A percentile compares a stretch with the other conserved stretches of the same genome.
Evolutionary conservation across 768 basidiomycete genomes (phyloP).

Genomic region (Boletellus sp.): DNA sequence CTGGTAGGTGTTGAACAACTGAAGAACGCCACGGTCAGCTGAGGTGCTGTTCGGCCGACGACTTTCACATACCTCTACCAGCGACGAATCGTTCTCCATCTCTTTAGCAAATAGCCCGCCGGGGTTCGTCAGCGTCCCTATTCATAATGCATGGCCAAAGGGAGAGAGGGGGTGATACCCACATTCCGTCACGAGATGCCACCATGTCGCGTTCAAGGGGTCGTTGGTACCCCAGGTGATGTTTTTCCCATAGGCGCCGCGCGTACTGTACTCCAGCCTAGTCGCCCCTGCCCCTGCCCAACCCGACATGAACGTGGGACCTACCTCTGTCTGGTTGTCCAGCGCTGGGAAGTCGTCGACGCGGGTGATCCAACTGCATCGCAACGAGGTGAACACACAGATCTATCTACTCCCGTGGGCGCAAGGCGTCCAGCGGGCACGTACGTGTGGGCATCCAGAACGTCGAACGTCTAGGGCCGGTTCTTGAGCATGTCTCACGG

Average conservation of each 20-base stretch:
- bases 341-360: constrained; percentile 55
- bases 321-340: constrained; percentile 50
- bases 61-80: constrained; percentile 20
- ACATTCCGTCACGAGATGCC: constrained; percentile 75
- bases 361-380: constrained; percentile 56
- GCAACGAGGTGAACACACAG: not conserved
- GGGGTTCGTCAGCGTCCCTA: not conserved
- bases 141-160: too few relatives aligned
- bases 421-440: constrained; percentile 21
- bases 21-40: too few relatives aligned
- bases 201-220: constrained; percentile 76
- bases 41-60: too few relatives aligned
- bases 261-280: constrained; percentile 68
- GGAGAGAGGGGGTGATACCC: constrained; percentile 16
- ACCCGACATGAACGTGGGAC: constrained; percentile 56
- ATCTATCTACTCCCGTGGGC: not conserved
- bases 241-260: constrained; percentile 56
- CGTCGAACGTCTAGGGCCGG: constrained; percentile 59
- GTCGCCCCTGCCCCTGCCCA: too few relatives aligned
- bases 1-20: constrained; percentile 65
- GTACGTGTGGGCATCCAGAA: constrained; percentile 72
- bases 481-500: not conserved
- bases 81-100: constrained; percentile 20
- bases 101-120: constrained; percentile 6
- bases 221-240: constrained; percentile 55